phyloP scores from a whole-genome alignment of 2,329 filamentous ascomycete genomes.

The Hypoxylon sp. region DNA sequence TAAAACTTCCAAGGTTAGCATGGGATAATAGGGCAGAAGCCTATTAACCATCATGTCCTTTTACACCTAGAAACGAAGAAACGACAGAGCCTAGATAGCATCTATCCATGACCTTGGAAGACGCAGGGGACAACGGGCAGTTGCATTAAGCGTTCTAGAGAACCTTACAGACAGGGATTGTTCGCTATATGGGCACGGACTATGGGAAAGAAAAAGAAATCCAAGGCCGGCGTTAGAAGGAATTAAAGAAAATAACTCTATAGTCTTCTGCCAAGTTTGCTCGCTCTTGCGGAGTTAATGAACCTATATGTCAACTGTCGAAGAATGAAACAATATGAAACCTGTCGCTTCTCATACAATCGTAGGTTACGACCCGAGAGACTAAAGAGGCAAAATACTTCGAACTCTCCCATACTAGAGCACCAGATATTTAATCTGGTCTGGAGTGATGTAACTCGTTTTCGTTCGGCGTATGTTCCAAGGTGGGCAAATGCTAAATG shows the following conservation, averaged over 20 bases:
- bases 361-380: background rate
- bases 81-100: conserved; percentile 28
- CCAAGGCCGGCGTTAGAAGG: conserved; percentile 16
- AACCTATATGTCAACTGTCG: background rate
- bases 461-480: conserved; percentile 19
- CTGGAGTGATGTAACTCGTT: conserved; percentile 32
- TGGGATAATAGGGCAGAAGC: conserved; percentile 39
- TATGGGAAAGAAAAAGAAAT: background rate
- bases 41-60: conserved; percentile 17
- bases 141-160: conserved; percentile 22
- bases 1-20: conserved; percentile 19
- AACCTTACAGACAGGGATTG: conserved; percentile 18
- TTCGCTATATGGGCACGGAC: conserved; percentile 19
- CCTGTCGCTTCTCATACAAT: background rate
- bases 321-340: background rate
- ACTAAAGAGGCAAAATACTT: conserved; percentile 19
- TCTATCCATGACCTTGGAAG: conserved; percentile 32
- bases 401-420: conserved; percentile 16
- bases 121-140: conserved; percentile 29
- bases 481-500: conserved; percentile 34
- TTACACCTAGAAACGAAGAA: background rate
- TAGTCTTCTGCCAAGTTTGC: no score
- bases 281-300: background rate
- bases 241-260: conserved; percentile 4
- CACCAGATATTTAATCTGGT: conserved; percentile 8